Evolutionary conservation across 768 basidiomycete genomes (phyloP).

Genomic region (Fomitopsis pulvina): DNA sequence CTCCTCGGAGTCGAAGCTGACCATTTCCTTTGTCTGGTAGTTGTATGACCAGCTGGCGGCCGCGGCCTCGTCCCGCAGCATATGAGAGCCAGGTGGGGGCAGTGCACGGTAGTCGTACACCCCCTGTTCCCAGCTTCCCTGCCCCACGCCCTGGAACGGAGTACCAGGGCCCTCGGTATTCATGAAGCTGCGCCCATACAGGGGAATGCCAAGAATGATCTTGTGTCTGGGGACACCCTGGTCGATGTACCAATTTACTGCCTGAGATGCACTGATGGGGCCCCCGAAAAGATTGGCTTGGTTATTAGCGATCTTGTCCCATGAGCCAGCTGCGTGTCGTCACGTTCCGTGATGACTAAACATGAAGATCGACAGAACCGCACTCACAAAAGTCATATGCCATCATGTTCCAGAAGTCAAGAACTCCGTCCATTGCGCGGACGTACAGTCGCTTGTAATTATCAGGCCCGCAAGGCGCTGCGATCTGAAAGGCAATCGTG

Average conservation of each 20-base stretch:
- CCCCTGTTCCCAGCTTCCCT: slow-evolving; percentile 86
- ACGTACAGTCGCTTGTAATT: slow-evolving; percentile 78
- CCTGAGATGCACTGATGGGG: slow-evolving; percentile 53
- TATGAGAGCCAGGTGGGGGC: slow-evolving; percentile 65
- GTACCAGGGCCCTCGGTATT: slow-evolving; percentile 78
- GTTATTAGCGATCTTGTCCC: slow-evolving; percentile 66
- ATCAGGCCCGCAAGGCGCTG: slow-evolving; percentile 86
- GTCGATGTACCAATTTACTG: slow-evolving; percentile 62
- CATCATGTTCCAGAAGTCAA: slow-evolving; percentile 99
- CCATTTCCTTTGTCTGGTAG: slow-evolving; percentile 64
- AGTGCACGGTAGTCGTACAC: slow-evolving; percentile 92
- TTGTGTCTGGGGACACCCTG: slow-evolving; percentile 73
- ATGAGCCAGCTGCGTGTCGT: slow-evolving; percentile 54
- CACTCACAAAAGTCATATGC: slow-evolving; percentile 75
- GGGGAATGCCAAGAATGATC: slow-evolving; percentile 84
- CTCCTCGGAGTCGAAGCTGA: slow-evolving; percentile 73
- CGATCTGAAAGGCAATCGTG: slow-evolving; percentile 47
- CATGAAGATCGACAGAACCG: neutral
- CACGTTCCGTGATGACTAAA: neutral
- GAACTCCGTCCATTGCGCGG: slow-evolving; percentile 76
- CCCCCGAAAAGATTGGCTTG: slow-evolving; percentile 82
- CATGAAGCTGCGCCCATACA: slow-evolving; percentile 90
- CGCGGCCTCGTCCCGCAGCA: slow-evolving; percentile 56
- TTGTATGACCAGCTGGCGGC: slow-evolving; percentile 86
- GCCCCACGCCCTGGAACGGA: slow-evolving; percentile 76